Evolutionary conservation across 2,329 filamentous ascomycete genomes (phyloP).

Genomic region (Colletotrichum eleusines): DNA sequence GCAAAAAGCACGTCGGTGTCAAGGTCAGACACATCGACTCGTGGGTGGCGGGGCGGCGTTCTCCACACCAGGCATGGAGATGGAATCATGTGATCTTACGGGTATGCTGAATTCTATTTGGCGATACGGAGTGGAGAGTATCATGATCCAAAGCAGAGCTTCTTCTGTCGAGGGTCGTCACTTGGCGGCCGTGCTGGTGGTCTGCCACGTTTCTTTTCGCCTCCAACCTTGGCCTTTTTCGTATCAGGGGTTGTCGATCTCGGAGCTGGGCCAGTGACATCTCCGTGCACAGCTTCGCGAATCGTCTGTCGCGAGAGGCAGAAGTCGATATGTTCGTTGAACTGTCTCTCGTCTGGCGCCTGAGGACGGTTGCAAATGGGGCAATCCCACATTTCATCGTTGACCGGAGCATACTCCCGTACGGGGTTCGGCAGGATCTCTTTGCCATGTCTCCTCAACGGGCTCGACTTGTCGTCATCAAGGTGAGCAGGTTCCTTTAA

Average conservation of each 20-base stretch:
- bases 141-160: constrained; percentile 62
- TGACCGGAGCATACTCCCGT: constrained; percentile 47
- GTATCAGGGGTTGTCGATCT: constrained; percentile 49
- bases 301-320: constrained; percentile 91
- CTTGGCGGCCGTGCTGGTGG: constrained; percentile 48
- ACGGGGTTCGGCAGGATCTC: constrained; percentile 63
- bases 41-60: not conserved
- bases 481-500: constrained; percentile 68
- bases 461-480: constrained; percentile 61
- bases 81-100: constrained; percentile 8
- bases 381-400: constrained; percentile 80
- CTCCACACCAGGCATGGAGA: not conserved
- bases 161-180: constrained; percentile 63
- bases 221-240: constrained; percentile 51
- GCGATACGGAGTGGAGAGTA: not conserved
- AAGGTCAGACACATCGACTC: not conserved
- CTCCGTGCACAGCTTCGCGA: constrained; percentile 79
- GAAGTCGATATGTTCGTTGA: constrained; percentile 93
- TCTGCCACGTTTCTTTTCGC: constrained; percentile 56
- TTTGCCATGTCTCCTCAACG: constrained; percentile 59
- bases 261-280: constrained; percentile 46
- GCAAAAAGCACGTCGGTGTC: not conserved
- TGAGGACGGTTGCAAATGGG: constrained; percentile 89
- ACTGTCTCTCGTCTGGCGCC: constrained; percentile 76
- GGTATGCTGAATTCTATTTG: constrained; percentile 26